Evolutionary conservation across 768 basidiomycete species (phyloP).

Genomic region (Suillus luteus): DNA sequence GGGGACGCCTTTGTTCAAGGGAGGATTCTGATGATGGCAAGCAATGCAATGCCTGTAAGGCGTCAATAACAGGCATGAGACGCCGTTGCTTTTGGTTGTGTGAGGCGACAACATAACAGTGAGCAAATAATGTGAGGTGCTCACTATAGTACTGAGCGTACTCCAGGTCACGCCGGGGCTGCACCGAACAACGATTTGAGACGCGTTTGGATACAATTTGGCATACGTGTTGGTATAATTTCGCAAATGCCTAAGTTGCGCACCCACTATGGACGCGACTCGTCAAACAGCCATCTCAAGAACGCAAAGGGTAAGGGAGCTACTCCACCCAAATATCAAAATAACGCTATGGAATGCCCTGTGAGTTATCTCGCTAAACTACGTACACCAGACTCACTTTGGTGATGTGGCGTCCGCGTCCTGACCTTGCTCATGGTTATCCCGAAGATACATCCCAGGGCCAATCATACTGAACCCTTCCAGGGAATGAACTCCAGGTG

Average conservation of each 20-base stretch:
- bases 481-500: background rate
- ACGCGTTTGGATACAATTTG: slow-evolving; percentile 29
- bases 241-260: slow-evolving; percentile 24
- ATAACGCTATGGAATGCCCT: slow-evolving; percentile 21
- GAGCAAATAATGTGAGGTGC: background rate
- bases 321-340: slow-evolving; percentile 36
- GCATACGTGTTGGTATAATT: slow-evolving; percentile 26
- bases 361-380: slow-evolving; percentile 4
- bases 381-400: slow-evolving; percentile 19
- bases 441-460: background rate
- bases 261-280: slow-evolving; percentile 24
- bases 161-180: slow-evolving; percentile 20
- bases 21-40: slow-evolving; percentile 11
- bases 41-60: slow-evolving; percentile 25
- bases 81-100: slow-evolving; percentile 16
- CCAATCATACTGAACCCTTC: background rate
- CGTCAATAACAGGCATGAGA: slow-evolving; percentile 25
- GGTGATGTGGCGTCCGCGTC: slow-evolving; percentile 14
- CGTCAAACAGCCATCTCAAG: background rate
- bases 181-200: slow-evolving; percentile 31
- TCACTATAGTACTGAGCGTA: slow-evolving; percentile 16
- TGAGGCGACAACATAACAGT: slow-evolving; percentile 2
- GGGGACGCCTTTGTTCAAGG: slow-evolving; percentile 14
- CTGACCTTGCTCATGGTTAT: background rate
- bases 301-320: background rate